These are phyloP conservation scores for Aspergillus amoenus DNA, from an alignment of 2,329 filamentous ascomycete species.

Conservation along the genomic window DNA sequence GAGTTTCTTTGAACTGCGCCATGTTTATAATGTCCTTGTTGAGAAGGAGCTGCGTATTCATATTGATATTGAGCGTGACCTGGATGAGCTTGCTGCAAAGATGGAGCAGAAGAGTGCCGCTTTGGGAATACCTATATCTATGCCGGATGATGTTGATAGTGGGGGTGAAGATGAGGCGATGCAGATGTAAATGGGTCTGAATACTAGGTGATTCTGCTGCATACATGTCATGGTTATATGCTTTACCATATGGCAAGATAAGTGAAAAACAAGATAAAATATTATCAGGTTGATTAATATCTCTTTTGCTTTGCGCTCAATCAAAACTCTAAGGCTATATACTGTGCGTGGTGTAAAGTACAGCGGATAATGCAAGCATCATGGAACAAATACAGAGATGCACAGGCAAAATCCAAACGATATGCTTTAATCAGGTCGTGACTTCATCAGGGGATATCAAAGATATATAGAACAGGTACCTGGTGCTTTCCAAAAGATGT, in stretches of 20 bases:
- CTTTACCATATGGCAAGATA: neutral
- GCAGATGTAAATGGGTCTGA: slow-evolving; percentile 9
- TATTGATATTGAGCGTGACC: slow-evolving; percentile 51
- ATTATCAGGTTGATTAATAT: neutral
- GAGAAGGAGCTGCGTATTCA: slow-evolving; percentile 64
- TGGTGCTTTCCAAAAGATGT: neutral
- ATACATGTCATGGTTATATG: neutral
- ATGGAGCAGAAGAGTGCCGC: slow-evolving; percentile 14
- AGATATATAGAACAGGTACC: neutral
- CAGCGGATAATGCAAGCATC: slow-evolving; percentile 10
- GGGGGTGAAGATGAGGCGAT: slow-evolving; percentile 26
- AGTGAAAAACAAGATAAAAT: neutral
- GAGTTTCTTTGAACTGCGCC: slow-evolving; percentile 49
- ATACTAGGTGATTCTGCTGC: neutral
- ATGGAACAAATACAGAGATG: slow-evolving; percentile 8
- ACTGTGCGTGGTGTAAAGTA: slow-evolving; percentile 8
- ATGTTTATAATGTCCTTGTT: slow-evolving; percentile 55
- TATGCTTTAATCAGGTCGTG: slow-evolving; percentile 22
- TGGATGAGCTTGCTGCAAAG: slow-evolving; percentile 33
- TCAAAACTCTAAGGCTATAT: slow-evolving; percentile 4
- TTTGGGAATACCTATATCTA: slow-evolving; percentile 21
- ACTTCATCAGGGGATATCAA: slow-evolving; percentile 4
- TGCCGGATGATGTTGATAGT: slow-evolving; percentile 31
- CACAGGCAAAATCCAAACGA: slow-evolving; percentile 9
- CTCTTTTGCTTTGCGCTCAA: neutral